Conservation (phyloP, 1,284 basidiomycete genomes). For the Malassezia slooffiae region DNA sequence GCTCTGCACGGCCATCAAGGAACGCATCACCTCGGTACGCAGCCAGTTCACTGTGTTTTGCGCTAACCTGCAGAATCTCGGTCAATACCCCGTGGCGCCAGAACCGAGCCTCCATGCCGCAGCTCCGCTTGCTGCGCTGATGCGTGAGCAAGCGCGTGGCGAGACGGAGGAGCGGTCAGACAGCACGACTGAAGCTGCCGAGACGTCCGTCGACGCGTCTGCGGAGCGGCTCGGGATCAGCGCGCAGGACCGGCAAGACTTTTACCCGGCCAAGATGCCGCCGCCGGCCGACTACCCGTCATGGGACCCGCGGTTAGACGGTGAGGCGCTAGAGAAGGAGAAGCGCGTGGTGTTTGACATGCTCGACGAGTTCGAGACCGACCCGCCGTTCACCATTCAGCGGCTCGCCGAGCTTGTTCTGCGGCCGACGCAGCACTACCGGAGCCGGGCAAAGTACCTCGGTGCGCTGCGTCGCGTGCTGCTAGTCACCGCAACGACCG, state of each 20-base stretch:
- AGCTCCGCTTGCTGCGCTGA: slow-evolving; percentile 5
- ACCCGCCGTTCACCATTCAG: slow-evolving; percentile 20
- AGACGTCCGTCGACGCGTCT: slow-evolving; percentile 6
- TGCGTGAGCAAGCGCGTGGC: slow-evolving; percentile 4
- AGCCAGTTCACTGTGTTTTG: too few relatives aligned
- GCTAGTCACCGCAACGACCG: slow-evolving; percentile 9
- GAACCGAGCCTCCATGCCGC: slow-evolving; percentile 5
- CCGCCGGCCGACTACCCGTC: slow-evolving; percentile 2
- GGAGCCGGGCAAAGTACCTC: slow-evolving; percentile 17
- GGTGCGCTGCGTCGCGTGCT: slow-evolving; percentile 16
- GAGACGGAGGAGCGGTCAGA: neutral
- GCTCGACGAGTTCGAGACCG: slow-evolving; percentile 15
- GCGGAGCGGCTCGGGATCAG: slow-evolving; percentile 5
- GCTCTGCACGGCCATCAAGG: neutral
- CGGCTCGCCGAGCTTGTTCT: slow-evolving; percentile 18
- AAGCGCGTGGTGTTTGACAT: slow-evolving; percentile 3
- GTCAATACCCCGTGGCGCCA: neutral
- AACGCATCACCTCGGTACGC: slow-evolving; percentile 5
- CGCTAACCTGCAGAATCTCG: slow-evolving; percentile 1
- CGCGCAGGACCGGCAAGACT: slow-evolving; percentile 4
- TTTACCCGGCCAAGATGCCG: slow-evolving; percentile 4
- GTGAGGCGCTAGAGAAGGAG: neutral
- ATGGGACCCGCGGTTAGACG: slow-evolving; percentile 6
- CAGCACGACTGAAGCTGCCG: slow-evolving; percentile 1
- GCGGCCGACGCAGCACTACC: slow-evolving; percentile 11